Percentiles rank a stretch among this genome's conserved stretches.
phyloP scores from a whole-genome alignment of 306 rosid genomes.

The Neltuma alba region DNA sequence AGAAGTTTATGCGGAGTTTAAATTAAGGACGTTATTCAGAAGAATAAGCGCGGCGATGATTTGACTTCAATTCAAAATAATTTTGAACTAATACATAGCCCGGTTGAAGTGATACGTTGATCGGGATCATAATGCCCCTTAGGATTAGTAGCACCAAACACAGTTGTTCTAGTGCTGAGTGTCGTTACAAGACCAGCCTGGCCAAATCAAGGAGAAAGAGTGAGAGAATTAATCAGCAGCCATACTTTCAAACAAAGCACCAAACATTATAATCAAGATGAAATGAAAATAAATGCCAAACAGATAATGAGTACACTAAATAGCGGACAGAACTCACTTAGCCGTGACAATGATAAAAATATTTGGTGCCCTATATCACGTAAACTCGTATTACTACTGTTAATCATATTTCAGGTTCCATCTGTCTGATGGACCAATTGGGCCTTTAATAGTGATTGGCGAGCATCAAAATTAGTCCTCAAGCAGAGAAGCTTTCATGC shows the following conservation, averaged over 20 bases:
- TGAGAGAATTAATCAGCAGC: conserved; percentile 36
- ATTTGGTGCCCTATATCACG: not conserved
- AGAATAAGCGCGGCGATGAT: conserved; percentile 15
- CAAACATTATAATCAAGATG: not conserved
- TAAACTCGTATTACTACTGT: not conserved
- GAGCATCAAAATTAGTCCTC: not conserved
- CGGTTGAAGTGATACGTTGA: conserved; percentile 71
- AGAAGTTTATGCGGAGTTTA: not conserved
- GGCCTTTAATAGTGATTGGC: not conserved
- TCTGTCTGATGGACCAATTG: not conserved
- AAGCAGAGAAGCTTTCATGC: not conserved
- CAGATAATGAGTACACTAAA: not conserved
- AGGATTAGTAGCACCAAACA: conserved; percentile 97
- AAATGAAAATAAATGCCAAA: not conserved
- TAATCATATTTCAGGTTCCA: not conserved
- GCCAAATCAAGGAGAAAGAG: conserved; percentile 33
- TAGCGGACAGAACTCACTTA: not conserved
- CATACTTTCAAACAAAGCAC: conserved; percentile 26
- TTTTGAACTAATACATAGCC: conserved; percentile 30
- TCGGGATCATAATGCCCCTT: conserved; percentile 96
- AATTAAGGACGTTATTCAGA: conserved; percentile 15
- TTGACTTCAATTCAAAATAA: conserved; percentile 19
- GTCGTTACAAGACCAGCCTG: conserved; percentile 99
- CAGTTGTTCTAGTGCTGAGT: conserved; percentile 88
- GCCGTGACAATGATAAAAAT: not conserved